Conservation (phyloP, 176 grass and related monocot genomes). For the Melocanna baccifera region DNA sequence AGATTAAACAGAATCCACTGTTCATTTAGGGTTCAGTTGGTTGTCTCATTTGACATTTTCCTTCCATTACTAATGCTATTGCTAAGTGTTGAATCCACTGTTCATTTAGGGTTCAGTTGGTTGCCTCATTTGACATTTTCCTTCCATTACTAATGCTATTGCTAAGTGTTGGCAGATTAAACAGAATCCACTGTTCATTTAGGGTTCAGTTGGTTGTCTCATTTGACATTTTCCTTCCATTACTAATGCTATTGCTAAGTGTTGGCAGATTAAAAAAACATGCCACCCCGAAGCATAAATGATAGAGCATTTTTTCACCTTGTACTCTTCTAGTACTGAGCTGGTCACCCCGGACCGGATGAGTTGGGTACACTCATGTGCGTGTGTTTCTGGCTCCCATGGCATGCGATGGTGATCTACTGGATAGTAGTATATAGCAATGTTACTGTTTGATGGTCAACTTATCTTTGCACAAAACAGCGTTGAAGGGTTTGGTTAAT, state of each 20-base stretch:
- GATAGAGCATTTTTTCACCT: not conserved
- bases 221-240: no score
- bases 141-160: not conserved
- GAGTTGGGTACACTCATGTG: slow-evolving; percentile 9
- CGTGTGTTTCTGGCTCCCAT: slow-evolving; percentile 19
- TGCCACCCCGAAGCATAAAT: not conserved
- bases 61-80: not conserved
- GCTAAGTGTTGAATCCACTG: not conserved
- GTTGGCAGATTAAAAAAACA: no score
- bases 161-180: not conserved
- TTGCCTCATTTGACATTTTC: not conserved
- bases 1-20: no score
- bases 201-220: no score
- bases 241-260: no score
- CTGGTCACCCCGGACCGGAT: not conserved
- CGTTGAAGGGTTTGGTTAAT: not conserved
- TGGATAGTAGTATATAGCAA: not conserved
- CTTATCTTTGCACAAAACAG: not conserved
- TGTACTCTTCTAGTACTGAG: slow-evolving; percentile 9
- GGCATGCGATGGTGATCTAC: slow-evolving; percentile 7
- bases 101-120: no score
- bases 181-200: no score
- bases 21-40: no score
- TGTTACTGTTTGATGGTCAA: slow-evolving; percentile 12
- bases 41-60: not conserved